Evolutionary conservation across 1,139 yeast species (phyloP).

Genomic region (Saccharomycopsis hybrid): DNA sequence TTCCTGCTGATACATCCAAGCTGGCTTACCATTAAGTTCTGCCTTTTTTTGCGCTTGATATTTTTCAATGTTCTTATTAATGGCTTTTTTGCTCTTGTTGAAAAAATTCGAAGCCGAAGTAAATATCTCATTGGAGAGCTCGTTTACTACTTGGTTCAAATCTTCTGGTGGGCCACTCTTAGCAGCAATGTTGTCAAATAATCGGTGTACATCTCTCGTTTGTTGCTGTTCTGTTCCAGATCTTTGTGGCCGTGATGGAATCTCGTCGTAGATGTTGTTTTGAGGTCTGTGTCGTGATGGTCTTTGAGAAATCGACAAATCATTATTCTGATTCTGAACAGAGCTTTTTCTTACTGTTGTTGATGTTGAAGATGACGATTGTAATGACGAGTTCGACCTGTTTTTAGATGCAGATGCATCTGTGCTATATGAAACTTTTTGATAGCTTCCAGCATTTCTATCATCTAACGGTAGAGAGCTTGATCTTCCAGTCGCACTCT

Average conservation of each 20-base stretch:
- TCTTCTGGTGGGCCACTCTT: constrained; percentile 9
- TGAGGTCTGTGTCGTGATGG: too few species aligned
- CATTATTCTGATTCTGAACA: too few species aligned
- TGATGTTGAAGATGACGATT: too few species aligned
- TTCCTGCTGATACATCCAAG: constrained; percentile 69
- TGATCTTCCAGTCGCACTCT: too few species aligned
- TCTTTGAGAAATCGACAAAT: too few species aligned
- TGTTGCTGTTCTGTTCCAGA: too few species aligned
- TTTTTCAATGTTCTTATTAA: constrained; percentile 60
- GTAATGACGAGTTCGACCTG: not conserved
- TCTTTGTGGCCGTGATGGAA: constrained; percentile 2
- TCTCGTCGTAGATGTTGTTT: too few species aligned
- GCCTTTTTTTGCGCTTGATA: constrained; percentile 37
- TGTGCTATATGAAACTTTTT: too few species aligned
- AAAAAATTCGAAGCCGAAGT: constrained; percentile 58
- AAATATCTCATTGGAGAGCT: constrained; percentile 56
- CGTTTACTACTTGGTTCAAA: constrained; percentile 42
- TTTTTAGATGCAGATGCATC: too few species aligned
- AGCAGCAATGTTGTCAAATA: constrained; percentile 14
- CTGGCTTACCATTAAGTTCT: constrained; percentile 48
- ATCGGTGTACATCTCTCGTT: constrained; percentile 9
- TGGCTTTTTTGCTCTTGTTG: constrained; percentile 53
- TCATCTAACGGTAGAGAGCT: too few species aligned
- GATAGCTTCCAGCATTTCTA: too few species aligned
- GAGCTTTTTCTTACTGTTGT: too few species aligned